Evolutionary conservation across 139 green algal genomes (phyloP), one percentile per base, ranked within the genome.

Genomic region (Trebouxia sp.): DNA sequence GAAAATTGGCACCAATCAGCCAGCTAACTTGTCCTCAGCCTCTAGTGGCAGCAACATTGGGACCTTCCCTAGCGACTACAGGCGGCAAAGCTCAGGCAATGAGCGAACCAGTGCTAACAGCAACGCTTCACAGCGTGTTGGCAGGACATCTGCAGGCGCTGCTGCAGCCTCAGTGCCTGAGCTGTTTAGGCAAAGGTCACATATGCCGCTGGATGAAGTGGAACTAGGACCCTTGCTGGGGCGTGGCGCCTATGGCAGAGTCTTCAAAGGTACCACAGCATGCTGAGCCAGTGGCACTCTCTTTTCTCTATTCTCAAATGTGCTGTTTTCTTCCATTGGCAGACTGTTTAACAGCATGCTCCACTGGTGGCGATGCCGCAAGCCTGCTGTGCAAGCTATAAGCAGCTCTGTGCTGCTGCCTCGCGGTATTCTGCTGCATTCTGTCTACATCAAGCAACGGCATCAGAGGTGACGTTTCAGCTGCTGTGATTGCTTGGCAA

Each of bases 231-330:
- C 83, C 0, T 56, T 89, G 56, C 41, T 91, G 12, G 87, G 87
- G 0, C 37, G 62, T n/a, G 87, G 87, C 26, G 72, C 75, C 12
- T 87, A 88, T 67, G 87, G 87, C 9, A 43, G 81, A 47, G 84
- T 90, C 5, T 90, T 88, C 69, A 77, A 86, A 24, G 87, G 66
- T 72, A 37, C n/a, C n/a, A n/a, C n/a, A n/a, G n/a, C n/a, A n/a
- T n/a, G n/a, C n/a, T n/a, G n/a, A n/a, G n/a, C n/a, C n/a, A n/a
- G n/a, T n/a, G n/a, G n/a, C n/a, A n/a, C n/a, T n/a, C n/a, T n/a
- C n/a, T n/a, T n/a, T n/a, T n/a, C n/a, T n/a, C n/a, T n/a, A n/a
- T n/a, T n/a, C n/a, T n/a, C n/a, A n/a, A n/a, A n/a, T n/a, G n/a
- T n/a, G n/a, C n/a, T n/a, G n/a, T n/a, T n/a, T n/a, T n/a, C n/a